These are phyloP conservation scores for Copromyces sp. DNA, from an alignment of 495 filamentous ascomycete genomes.

Conservation along the genomic window DNA sequence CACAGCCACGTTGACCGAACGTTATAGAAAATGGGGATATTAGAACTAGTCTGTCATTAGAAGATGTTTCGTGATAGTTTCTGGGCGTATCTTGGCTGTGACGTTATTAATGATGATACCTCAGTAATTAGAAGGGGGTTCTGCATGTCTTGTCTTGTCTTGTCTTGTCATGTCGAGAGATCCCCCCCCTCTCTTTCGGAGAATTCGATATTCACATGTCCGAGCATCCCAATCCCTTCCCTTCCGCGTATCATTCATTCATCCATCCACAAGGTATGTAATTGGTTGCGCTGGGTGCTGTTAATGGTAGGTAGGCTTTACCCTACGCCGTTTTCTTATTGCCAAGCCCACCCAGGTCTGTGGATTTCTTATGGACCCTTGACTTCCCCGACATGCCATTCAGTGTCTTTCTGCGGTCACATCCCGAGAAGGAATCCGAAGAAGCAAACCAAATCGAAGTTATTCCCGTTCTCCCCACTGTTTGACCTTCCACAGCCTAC, in stretches of 20 bases:
- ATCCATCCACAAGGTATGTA: too few relatives aligned
- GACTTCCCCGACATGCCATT: neutral
- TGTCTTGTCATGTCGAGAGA: neutral
- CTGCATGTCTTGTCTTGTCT: neutral
- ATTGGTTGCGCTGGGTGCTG: too few relatives aligned
- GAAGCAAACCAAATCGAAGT: neutral
- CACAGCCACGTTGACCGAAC: too few relatives aligned
- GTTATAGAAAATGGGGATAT: neutral
- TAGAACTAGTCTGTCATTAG: neutral
- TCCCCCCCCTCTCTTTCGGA: neutral
- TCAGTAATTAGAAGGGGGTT: neutral
- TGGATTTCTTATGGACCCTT: neutral
- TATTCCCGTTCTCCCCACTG: too few relatives aligned
- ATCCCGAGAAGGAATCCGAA: neutral
- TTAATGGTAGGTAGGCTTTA: neutral
- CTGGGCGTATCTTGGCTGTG: neutral
- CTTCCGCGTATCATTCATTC: neutral
- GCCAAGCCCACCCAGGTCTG: neutral
- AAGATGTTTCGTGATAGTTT: neutral
- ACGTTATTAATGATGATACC: neutral
- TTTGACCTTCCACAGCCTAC: neutral
- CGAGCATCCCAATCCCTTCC: neutral
- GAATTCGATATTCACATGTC: neutral
- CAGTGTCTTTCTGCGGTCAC: neutral
- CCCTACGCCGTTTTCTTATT: neutral